Base-by-base conservation (phyloP, 768 basidiomycete species). In the Boletus subparvulus region DNA sequence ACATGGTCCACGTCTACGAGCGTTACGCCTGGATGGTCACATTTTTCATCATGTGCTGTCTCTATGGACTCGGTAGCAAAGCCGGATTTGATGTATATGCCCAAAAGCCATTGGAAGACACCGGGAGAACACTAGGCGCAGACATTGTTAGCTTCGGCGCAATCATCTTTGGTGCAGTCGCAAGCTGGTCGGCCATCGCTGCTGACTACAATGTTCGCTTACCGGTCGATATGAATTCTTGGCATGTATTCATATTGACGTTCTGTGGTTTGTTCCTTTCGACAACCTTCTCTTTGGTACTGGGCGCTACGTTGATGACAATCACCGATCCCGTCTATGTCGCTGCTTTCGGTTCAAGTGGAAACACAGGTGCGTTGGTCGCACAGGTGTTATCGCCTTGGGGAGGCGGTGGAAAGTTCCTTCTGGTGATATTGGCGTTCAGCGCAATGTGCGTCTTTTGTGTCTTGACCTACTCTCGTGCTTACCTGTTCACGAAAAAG, bases 151-250 rank as follows among this genome's bases (percentile, higher is more conserved):
- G 75, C 54, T 84, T 81, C 52, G 80, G 82, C 28, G 78, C 76
- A 2, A 78, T 83, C 61, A 69, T 83, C 28, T 83, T 82, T 64
- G 80, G 78, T 2, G 74, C 75, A 0, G 71, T 77, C 39, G 69
- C 75, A 11, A 80, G 82, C 62, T 81, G 80, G 82, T 77, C 79
- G 0, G 76, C 80, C 2, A 61, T 83, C 1, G 82, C 81, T 1
- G 82, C 81, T 7, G 82, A 83, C 64, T 83, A 80, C 64, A 82
- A 82, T 60, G 78, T 77, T 60, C 73, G 77, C 26, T 67, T 83
- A 0, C 82, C 82, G 0, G 75, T 60, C 3, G 62, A 78, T 50
- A 80, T 77, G 4, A 70, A 74, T 12, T 65, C 75, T 21, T 65
- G 66, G 51, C 76, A 75, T 28, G 73, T 83, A 17, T 83, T 84